phyloP scores from a whole-genome alignment of 2,329 filamentous ascomycete species.

The Ceratocystis smalleyi region DNA sequence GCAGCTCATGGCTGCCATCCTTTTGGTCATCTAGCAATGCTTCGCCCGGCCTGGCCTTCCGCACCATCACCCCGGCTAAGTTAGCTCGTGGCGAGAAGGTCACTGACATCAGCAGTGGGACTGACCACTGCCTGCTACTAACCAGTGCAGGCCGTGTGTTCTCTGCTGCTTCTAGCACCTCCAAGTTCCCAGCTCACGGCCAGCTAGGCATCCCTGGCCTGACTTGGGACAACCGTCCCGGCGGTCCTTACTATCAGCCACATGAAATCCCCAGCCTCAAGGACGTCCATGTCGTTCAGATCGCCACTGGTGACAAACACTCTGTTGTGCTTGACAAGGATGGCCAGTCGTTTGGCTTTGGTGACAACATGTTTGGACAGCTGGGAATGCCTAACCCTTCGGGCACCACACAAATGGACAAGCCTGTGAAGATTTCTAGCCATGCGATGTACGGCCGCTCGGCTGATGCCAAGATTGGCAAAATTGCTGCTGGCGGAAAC shows the following conservation, averaged over 20 bases:
- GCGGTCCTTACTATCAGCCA: conserved; percentile 63
- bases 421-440: background rate
- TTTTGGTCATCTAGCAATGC: conserved; percentile 41
- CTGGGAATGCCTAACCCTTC: conserved; percentile 71
- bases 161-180: conserved; percentile 65
- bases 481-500: conserved; percentile 65
- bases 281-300: conserved; percentile 53
- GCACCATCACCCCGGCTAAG: conserved; percentile 49
- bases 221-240: conserved; percentile 61
- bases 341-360: conserved; percentile 71
- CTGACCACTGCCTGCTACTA: conserved; percentile 74
- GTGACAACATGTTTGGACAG: conserved; percentile 84
- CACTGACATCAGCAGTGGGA: conserved; percentile 56
- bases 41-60: conserved; percentile 46
- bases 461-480: background rate
- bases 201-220: conserved; percentile 79
- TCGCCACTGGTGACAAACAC: conserved; percentile 78
- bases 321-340: conserved; percentile 61
- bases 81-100: conserved; percentile 58
- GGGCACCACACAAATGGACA: conserved; percentile 22
- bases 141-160: conserved; percentile 78
- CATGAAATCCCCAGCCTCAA: conserved; percentile 64
- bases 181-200: conserved; percentile 64
- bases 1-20: conserved; percentile 47
- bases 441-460: conserved; percentile 12